These are phyloP conservation scores for Lotmaria passim DNA, from an alignment of 208 protist genomes.

Conservation along the genomic window DNA sequence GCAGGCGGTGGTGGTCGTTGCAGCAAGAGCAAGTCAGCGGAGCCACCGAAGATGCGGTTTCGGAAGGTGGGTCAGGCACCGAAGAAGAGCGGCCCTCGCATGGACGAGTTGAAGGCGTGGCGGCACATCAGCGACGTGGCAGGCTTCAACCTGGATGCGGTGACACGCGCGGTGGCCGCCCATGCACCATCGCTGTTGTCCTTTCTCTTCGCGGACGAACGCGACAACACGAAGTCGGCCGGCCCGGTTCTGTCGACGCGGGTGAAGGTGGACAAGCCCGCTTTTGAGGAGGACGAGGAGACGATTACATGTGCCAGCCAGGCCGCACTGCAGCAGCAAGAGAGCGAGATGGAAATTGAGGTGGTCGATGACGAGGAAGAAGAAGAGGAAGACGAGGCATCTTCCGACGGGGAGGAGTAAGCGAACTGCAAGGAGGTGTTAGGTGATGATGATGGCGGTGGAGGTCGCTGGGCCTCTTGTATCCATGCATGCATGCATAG, in stretches of 20 bases:
- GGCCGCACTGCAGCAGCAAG: slow-evolving; percentile 50
- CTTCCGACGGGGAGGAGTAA: slow-evolving; percentile 20
- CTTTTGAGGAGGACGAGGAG: slow-evolving; percentile 75
- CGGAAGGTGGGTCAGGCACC: slow-evolving; percentile 60
- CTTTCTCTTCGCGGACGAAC: slow-evolving; percentile 90
- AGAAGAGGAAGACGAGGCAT: slow-evolving; percentile 32
- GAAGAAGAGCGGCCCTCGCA: slow-evolving; percentile 87
- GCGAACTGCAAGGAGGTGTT: too few relatives aligned
- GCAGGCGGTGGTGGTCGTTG: slow-evolving; percentile 1
- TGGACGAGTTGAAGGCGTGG: slow-evolving; percentile 93
- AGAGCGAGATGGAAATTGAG: slow-evolving; percentile 81
- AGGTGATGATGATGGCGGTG: too few relatives aligned
- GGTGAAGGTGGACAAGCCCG: slow-evolving; percentile 58
- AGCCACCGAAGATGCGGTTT: slow-evolving; percentile 64
- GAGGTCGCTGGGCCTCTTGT: too few relatives aligned
- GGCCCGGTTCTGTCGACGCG: slow-evolving; percentile 15
- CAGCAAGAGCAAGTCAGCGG: slow-evolving; percentile 16
- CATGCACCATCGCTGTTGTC: slow-evolving; percentile 61
- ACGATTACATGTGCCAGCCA: slow-evolving; percentile 82
- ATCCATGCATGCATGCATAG: too few relatives aligned
- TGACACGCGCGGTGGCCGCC: slow-evolving; percentile 59
- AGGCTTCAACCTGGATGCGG: slow-evolving; percentile 82
- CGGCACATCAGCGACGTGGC: slow-evolving; percentile 67
- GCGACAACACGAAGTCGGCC: slow-evolving; percentile 71
- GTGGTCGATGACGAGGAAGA: slow-evolving; percentile 63